Evolutionary conservation across 768 basidiomycete species (phyloP).

Genomic region (Pulveroboletus ravenelii): DNA sequence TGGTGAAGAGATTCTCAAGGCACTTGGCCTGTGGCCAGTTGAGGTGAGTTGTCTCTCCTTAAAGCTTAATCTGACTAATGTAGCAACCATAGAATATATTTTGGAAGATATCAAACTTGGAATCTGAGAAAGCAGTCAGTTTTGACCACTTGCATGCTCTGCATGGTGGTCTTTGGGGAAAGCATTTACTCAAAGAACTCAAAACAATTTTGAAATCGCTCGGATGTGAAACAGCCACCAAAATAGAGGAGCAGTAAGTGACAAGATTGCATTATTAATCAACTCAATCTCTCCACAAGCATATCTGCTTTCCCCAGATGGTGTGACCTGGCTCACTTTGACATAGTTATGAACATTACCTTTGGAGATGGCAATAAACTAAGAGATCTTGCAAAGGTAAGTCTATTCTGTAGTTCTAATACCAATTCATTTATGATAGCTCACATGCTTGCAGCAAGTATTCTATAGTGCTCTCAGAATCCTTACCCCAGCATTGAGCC

Average conservation of each 20-base stretch:
- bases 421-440: too few relatives aligned
- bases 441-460: not conserved
- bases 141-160: not conserved
- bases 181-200: not conserved
- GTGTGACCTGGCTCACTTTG: not conserved
- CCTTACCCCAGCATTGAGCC: not conserved
- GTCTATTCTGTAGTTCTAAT: not conserved
- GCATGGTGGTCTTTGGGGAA: not conserved
- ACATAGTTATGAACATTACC: not conserved
- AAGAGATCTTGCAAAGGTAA: slow-evolving; percentile 1
- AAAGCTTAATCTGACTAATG: too few relatives aligned
- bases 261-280: not conserved
- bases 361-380: slow-evolving; percentile 3
- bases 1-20: too few relatives aligned
- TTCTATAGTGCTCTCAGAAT: not conserved
- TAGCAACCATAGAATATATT: not conserved
- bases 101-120: not conserved
- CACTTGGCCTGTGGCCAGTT: too few relatives aligned
- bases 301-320: not conserved
- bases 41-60: too few relatives aligned
- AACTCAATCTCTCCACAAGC: not conserved
- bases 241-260: not conserved
- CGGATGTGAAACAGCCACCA: not conserved
- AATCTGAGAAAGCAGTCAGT: not conserved
- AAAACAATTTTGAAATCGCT: not conserved